Evolutionary conservation across 2,329 filamentous ascomycete genomes (phyloP).

Genomic region (Claviceps paspali): DNA sequence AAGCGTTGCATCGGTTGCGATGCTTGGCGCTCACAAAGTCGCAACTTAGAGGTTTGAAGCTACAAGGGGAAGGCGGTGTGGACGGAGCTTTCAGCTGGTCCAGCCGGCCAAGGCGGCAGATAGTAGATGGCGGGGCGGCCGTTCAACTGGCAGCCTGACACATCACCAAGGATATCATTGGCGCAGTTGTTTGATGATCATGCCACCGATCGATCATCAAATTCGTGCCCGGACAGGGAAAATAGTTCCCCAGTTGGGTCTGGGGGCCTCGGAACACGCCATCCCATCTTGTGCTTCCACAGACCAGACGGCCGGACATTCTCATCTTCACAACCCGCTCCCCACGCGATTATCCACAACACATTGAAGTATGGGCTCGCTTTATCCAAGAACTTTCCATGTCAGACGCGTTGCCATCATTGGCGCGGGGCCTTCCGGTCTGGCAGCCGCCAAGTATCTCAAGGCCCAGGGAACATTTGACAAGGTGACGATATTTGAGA

Average conservation of each 20-base stretch:
- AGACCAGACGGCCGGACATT: too few relatives aligned
- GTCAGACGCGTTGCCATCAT: constrained; percentile 58
- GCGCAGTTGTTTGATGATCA: background rate
- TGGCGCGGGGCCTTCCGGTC: constrained; percentile 67
- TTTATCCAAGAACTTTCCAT: constrained; percentile 21
- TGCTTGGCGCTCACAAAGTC: background rate
- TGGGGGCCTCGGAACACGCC: too few relatives aligned
- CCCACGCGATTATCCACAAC: constrained; percentile 4
- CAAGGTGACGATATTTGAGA: constrained; percentile 65
- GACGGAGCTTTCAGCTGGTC: background rate
- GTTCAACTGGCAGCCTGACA: too few relatives aligned
- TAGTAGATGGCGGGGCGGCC: background rate
- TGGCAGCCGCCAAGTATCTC: constrained; percentile 70
- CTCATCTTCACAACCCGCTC: background rate
- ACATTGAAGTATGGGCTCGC: constrained; percentile 14
- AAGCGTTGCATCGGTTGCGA: background rate
- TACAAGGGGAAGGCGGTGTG: constrained; percentile 3
- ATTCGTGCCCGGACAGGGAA: too few relatives aligned
- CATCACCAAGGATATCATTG: too few relatives aligned
- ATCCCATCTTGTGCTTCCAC: too few relatives aligned
- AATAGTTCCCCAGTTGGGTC: too few relatives aligned
- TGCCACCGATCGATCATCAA: too few relatives aligned
- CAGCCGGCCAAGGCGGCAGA: background rate
- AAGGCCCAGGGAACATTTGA: constrained; percentile 51
- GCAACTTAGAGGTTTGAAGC: constrained; percentile 1